phyloP scores from a whole-genome alignment of 148 eudicot genomes.

The Vaccinium macrocarpon region DNA sequence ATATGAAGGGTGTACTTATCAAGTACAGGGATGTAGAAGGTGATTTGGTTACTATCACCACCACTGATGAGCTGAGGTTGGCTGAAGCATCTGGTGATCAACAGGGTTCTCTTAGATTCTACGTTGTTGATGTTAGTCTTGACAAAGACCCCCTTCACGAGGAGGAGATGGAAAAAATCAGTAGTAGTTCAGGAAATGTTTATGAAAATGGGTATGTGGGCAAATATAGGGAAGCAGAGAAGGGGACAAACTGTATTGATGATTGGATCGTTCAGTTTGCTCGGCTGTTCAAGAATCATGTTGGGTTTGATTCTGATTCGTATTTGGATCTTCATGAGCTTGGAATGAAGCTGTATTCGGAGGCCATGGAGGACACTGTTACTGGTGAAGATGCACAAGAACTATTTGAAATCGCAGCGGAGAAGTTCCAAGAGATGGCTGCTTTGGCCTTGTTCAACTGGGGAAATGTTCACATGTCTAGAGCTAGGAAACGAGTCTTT shows the following conservation, averaged over 20 bases:
- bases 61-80: conserved; percentile 74
- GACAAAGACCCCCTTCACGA: conserved; percentile 79
- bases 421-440: conserved; percentile 88
- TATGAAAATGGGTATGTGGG: conserved; percentile 32
- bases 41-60: conserved; percentile 86
- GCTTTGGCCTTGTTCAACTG: conserved; percentile 93
- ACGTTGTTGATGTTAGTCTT: conserved; percentile 74
- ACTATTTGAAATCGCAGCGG: conserved; percentile 78
- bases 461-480: conserved; percentile 96
- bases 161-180: conserved; percentile 24
- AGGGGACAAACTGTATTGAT: conserved; percentile 48
- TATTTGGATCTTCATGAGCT: conserved; percentile 84
- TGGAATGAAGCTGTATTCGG: conserved; percentile 85
- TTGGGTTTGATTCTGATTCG: conserved; percentile 89
- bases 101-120: conserved; percentile 68
- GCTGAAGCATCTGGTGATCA: conserved; percentile 63
- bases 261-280: conserved; percentile 93
- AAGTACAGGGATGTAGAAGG: conserved; percentile 90
- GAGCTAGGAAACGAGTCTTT: conserved; percentile 63
- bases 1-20: conserved; percentile 70
- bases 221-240: conserved; percentile 25
- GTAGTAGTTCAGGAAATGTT: conserved; percentile 21
- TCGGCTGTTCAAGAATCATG: conserved; percentile 78
- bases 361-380: conserved; percentile 85
- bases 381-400: conserved; percentile 81